Evolutionary conservation across 177 flowering plant genomes (phyloP).

Genomic region (Viscum album): DNA sequence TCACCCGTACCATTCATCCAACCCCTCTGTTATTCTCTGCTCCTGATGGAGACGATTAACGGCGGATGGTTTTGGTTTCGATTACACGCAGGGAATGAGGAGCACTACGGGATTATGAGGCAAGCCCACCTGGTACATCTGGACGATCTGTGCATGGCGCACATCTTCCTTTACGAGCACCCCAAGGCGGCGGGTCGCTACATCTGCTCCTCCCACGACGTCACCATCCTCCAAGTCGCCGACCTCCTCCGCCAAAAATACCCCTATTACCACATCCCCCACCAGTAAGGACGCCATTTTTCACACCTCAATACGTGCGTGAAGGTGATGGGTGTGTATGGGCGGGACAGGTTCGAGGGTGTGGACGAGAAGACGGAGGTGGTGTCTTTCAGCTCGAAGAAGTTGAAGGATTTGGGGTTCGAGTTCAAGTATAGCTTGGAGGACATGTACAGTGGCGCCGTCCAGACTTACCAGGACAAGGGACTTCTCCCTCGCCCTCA

Average conservation of each 20-base stretch:
- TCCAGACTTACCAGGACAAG: slow-evolving; percentile 51
- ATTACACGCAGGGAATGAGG: slow-evolving; percentile 52
- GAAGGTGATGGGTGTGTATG: too few species aligned
- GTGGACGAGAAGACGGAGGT: slow-evolving; percentile 29
- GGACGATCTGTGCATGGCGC: slow-evolving; percentile 60
- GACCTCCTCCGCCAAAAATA: slow-evolving; percentile 38
- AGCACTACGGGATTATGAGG: slow-evolving; percentile 45
- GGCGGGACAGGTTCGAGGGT: slow-evolving; percentile 40
- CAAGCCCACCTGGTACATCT: slow-evolving; percentile 57
- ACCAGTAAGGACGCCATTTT: slow-evolving; percentile 24
- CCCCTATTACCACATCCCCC: slow-evolving; percentile 51
- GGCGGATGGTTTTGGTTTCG: too few species aligned
- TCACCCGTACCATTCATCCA: too few species aligned
- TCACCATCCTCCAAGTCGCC: slow-evolving; percentile 39
- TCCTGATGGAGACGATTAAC: not conserved
- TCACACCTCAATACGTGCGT: not conserved
- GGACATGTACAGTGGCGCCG: slow-evolving; percentile 70
- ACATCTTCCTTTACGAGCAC: slow-evolving; percentile 45
- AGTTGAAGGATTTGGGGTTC: slow-evolving; percentile 50
- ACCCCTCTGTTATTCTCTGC: not conserved
- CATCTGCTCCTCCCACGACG: slow-evolving; percentile 48
- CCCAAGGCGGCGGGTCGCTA: slow-evolving; percentile 66
- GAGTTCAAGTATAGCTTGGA: slow-evolving; percentile 58
- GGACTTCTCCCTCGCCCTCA: slow-evolving; percentile 34
- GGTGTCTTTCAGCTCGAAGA: slow-evolving; percentile 55